phyloP scores from a whole-genome alignment of 805 yeast genomes.

The Myxozyma udenii region DNA sequence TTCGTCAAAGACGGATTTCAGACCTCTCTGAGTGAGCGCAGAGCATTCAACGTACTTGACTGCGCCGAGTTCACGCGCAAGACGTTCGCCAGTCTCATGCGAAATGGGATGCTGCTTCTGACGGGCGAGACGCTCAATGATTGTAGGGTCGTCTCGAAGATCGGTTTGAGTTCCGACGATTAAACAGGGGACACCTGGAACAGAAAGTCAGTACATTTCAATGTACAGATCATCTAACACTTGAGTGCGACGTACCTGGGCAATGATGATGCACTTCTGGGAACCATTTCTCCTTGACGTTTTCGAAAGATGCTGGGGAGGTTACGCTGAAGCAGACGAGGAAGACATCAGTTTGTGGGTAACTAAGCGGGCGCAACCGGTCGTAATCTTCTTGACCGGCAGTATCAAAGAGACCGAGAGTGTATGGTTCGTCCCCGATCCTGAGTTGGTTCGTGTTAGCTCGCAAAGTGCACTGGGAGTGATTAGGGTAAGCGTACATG shows the following conservation, averaged over 20 bases:
- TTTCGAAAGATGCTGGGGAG: conserved; percentile 95
- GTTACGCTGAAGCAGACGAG: conserved; percentile 94
- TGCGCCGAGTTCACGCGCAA: conserved; percentile 91
- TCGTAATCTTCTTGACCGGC: conserved; percentile 99
- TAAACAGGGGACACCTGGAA: conserved; percentile 81
- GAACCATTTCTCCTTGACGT: conserved; percentile 97
- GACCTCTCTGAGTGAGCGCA: conserved; percentile 93
- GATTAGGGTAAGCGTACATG: conserved; percentile 42
- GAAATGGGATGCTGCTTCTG: conserved; percentile 85
- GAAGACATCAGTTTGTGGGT: conserved; percentile 96
- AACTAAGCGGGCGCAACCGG: conserved; percentile 90
- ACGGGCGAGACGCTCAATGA: conserved; percentile 82
- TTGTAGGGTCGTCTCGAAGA: conserved; percentile 87
- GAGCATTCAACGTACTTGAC: conserved; percentile 97
- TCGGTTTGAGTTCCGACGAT: conserved; percentile 97
- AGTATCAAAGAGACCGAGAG: conserved; percentile 94
- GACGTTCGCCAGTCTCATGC: conserved; percentile 82
- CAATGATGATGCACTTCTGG: conserved; percentile 98
- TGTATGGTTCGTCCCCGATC: conserved; percentile 97
- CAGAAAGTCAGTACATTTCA: neutral
- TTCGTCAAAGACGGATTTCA: conserved; percentile 96
- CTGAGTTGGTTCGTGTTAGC: conserved; percentile 7
- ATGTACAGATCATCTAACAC: neutral
- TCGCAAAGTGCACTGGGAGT: neutral
- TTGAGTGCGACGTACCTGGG: conserved; percentile 43